Conservation (phyloP, 306 rosid species). For the Ochetophila trinervis region DNA sequence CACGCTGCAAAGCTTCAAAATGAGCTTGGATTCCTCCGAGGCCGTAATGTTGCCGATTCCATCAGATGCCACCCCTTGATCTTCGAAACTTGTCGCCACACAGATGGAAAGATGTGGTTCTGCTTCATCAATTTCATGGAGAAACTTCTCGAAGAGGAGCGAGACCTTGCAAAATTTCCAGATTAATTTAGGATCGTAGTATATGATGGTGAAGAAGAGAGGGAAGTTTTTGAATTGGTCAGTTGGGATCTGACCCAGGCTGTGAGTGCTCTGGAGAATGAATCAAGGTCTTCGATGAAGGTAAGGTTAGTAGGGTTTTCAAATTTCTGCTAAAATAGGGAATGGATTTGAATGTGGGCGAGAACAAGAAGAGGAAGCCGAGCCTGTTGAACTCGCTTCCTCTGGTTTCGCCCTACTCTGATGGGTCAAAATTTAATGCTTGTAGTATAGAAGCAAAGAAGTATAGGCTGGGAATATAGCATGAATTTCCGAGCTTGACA, state of each 20-base stretch:
- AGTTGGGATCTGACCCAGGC: constrained; percentile 80
- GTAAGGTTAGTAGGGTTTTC: constrained; percentile 59
- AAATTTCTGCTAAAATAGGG: constrained; percentile 74
- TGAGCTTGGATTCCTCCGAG: constrained; percentile 90
- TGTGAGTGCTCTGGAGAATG: constrained; percentile 72
- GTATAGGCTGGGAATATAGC: constrained; percentile 73
- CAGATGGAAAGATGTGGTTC: constrained; percentile 66
- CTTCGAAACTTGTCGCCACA: constrained; percentile 67
- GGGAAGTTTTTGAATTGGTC: constrained; percentile 67
- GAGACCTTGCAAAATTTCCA: constrained; percentile 44
- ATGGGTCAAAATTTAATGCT: constrained; percentile 58
- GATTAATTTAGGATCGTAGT: constrained; percentile 42
- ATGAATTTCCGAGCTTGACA: constrained; percentile 83
- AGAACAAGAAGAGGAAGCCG: constrained; percentile 56
- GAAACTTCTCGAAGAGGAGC: constrained; percentile 56
- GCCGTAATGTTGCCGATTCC: constrained; percentile 65
- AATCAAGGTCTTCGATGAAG: constrained; percentile 73
- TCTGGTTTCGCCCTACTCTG: constrained; percentile 78
- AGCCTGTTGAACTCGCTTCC: constrained; percentile 74
- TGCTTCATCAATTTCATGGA: constrained; percentile 85
- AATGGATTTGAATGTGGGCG: constrained; percentile 64
- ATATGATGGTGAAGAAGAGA: constrained; percentile 46
- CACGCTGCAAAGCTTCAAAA: constrained; percentile 89
- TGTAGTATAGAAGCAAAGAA: constrained; percentile 92
- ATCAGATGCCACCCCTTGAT: constrained; percentile 58